A percentile compares a stretch with the other conserved stretches of the same genome.
Conservation (phyloP, 257 asterid genomes). For the Petrea volubilis region DNA sequence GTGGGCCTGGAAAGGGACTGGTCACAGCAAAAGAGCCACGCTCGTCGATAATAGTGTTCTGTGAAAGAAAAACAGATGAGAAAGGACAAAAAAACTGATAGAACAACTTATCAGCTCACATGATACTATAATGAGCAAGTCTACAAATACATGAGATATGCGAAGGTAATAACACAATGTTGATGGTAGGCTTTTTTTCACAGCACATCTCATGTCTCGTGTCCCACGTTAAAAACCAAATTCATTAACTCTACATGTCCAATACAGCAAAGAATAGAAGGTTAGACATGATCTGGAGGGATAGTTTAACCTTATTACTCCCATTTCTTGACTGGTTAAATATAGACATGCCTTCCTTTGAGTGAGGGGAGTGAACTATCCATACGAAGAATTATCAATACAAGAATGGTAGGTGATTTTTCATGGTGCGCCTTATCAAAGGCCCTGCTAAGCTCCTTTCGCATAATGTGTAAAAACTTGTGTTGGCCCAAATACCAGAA, state of each 20-base stretch:
- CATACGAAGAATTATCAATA: background rate
- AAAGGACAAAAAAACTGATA: constrained; percentile 18
- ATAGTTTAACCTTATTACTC: background rate
- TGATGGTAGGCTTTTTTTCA: background rate
- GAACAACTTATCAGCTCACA: constrained; percentile 1
- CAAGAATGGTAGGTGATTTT: background rate
- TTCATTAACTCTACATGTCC: constrained; percentile 1
- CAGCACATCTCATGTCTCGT: background rate
- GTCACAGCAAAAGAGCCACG: constrained; percentile 88
- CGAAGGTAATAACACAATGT: background rate
- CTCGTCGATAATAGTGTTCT: constrained; percentile 85
- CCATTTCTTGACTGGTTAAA: background rate
- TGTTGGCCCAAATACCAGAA: background rate
- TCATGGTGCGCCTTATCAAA: too few relatives aligned
- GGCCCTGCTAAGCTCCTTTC: background rate
- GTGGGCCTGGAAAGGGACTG: constrained; percentile 79
- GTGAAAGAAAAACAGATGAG: constrained; percentile 29
- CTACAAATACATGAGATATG: background rate
- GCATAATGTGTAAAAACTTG: background rate
- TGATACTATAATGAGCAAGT: background rate
- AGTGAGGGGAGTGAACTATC: background rate
- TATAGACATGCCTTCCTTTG: background rate
- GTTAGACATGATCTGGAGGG: background rate
- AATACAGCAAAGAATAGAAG: background rate
- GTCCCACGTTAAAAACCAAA: constrained; percentile 11